Percentiles rank a stretch among this genome's conserved stretches.
Evolutionary conservation across 2,329 filamentous ascomycete genomes (phyloP).

Genomic region (Sporothrix globosa): DNA sequence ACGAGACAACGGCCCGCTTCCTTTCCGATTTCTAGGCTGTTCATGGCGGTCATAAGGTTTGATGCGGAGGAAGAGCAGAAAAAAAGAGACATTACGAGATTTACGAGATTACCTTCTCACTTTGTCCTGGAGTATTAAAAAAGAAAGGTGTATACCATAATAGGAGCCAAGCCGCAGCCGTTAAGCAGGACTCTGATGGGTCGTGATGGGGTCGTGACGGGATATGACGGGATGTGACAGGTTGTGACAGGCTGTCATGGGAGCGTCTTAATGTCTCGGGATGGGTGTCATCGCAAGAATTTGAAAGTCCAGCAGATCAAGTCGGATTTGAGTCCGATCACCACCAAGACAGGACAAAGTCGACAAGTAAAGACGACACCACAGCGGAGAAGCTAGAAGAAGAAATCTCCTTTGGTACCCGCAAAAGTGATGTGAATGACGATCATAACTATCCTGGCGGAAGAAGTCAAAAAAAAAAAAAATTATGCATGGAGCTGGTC

Average conservation of each 20-base stretch:
- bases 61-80: neutral
- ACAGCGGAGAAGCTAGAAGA: neutral
- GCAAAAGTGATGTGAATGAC: slow-evolving; percentile 8
- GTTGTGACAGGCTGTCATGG: no score
- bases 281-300: neutral
- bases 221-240: neutral
- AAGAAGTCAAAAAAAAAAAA: no score
- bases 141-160: no score
- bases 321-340: neutral
- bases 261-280: no score
- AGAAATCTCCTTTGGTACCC: neutral
- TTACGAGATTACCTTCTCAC: no score
- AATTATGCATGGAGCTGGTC: no score
- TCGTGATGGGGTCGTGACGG: no score
- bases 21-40: slow-evolving; percentile 16
- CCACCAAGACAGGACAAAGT: neutral
- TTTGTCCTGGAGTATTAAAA: no score
- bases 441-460: slow-evolving; percentile 6
- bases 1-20: slow-evolving; percentile 21
- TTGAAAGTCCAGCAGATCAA: neutral
- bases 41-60: neutral
- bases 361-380: neutral
- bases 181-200: no score
- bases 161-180: no score
- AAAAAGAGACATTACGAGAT: neutral